A percentile compares a stretch with the other conserved stretches of the same genome.
Conservation (phyloP, 805 yeast genomes). For the Yarrowia sp. region DNA sequence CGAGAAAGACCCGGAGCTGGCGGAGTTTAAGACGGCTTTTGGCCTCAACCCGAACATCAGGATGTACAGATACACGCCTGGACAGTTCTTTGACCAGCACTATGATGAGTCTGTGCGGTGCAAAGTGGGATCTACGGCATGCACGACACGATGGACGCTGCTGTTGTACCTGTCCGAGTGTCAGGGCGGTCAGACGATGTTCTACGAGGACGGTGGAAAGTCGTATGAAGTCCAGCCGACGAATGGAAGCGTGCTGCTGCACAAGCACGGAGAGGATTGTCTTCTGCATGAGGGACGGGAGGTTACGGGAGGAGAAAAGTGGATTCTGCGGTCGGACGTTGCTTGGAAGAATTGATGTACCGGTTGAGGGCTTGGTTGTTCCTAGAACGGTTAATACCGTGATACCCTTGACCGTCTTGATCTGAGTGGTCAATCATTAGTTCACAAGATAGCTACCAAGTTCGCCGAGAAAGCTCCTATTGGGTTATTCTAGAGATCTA, state of each 20-base stretch:
- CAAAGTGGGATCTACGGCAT: conserved; percentile 37
- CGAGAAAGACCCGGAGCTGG: not conserved
- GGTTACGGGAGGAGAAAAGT: conserved; percentile 54
- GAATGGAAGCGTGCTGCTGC: conserved; percentile 57
- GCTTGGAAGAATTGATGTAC: conserved; percentile 32
- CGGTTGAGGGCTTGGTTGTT: too few relatives aligned
- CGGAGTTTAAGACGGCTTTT: conserved; percentile 27
- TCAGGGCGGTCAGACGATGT: conserved; percentile 59
- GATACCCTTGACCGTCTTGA: too few relatives aligned
- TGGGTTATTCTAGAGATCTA: too few relatives aligned
- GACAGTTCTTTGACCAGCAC: conserved; percentile 60
- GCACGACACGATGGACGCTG: conserved; percentile 58
- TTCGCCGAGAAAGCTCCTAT: too few relatives aligned
- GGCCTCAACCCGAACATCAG: conserved; percentile 58
- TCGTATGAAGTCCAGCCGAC: conserved; percentile 47
- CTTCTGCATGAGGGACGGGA: conserved; percentile 56
- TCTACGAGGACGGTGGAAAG: conserved; percentile 40
- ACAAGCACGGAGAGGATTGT: conserved; percentile 67
- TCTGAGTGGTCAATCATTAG: too few relatives aligned
- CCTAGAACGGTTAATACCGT: too few relatives aligned
- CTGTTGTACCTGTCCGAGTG: conserved; percentile 55
- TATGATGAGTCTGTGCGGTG: conserved; percentile 56
- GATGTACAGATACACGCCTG: conserved; percentile 53
- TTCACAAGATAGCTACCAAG: too few relatives aligned
- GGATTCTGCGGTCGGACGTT: conserved; percentile 63